A percentile compares a stretch with the other conserved stretches of the same genome.
Conservation (phyloP, 371 early-diverging fungal genomes). For the Gilbertella persicaria region DNA sequence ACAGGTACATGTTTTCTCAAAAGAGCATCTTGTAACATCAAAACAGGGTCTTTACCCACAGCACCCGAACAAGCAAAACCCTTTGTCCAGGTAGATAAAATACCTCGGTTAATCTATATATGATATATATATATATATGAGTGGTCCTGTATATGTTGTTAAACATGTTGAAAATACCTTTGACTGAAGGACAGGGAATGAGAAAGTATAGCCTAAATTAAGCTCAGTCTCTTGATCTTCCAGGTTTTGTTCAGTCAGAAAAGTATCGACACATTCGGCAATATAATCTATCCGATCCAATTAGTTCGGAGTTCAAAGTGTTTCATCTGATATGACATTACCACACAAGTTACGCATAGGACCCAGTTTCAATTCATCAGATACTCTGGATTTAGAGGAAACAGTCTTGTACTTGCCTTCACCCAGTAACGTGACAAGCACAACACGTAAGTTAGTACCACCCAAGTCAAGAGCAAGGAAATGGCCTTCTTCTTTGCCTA, state of each 20-base stretch:
- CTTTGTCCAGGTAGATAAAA: conserved; percentile 90
- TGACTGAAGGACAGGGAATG: conserved; percentile 90
- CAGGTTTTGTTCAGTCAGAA: conserved; percentile 65
- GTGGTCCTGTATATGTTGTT: conserved; percentile 2
- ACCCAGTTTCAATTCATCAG: conserved; percentile 77
- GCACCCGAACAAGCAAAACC: conserved; percentile 83
- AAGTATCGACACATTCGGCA: conserved; percentile 83
- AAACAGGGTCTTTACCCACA: conserved; percentile 88
- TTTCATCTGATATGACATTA: conserved; percentile 18
- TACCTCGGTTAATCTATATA: conserved; percentile 67
- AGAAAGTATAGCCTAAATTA: conserved; percentile 93
- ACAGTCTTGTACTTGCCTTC: conserved; percentile 62
- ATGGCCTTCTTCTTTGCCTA: conserved; percentile 72
- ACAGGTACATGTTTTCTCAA: conserved; percentile 72
- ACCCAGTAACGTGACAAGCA: conserved; percentile 83
- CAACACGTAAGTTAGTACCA: conserved; percentile 93
- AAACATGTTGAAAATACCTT: conserved; percentile 23
- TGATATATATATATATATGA: conserved; percentile 2
- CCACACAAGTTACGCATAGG: conserved; percentile 54
- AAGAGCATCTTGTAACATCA: conserved; percentile 83
- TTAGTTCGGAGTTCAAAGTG: conserved; percentile 18
- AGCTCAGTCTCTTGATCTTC: conserved; percentile 40
- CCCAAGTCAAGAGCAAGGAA: conserved; percentile 94
- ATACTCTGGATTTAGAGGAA: conserved; percentile 80
- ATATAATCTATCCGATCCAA: conserved; percentile 56